Base-by-base conservation (phyloP, 148 eudicot genomes). In the Cornus suecica region DNA sequence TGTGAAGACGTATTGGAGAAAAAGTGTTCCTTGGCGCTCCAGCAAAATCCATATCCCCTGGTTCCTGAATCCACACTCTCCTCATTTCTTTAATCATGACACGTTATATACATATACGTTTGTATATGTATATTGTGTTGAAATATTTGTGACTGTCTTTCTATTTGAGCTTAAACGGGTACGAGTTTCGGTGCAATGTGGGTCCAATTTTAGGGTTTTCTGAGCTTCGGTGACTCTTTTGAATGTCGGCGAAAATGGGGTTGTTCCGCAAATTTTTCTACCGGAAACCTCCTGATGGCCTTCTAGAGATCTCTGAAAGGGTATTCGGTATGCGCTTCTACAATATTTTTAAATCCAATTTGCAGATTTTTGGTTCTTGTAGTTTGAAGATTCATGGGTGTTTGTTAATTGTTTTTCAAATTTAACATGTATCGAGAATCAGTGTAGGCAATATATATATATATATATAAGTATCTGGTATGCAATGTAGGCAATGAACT, bases 271-370 rank as follows among this genome's bases (percentile, higher is more conserved):
- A 84, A 66, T 89, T 91, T 80, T 93, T 93, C 75, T 91, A 88
- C 20, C 75, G 88, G 81, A 93, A 93, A 80, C 97, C 98, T 26
- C 97, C 98, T 26, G 98, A 93, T 75, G 94, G 97, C 71, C 85
- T 93, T 79, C 81, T 93, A 22, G 98, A 93, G 88, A 93, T 93
- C 81, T 84, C 92, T 14, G 98, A 93, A 79, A 83, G 98, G 83
- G 97, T 93, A 72, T 93, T 88, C 73, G 98, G 98, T 93, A 84
- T 37, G 90, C 66, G 52, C 74, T 70, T 76, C n/a, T n/a, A n/a
- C n/a, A n/a, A n/a, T 70, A 25, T 15, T 58, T 25, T 25, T 28
- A 34, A 34, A 37, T 37, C 9, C 13, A 24, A 48, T 54, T 66
- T 25, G 65, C 51, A 15, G 32, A 29, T 6, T 5, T 68, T 72